Evolutionary conservation across 352 stramenopile genomes (phyloP), one percentile per base, ranked within the genome.

Genomic region (Thraustochytrium striatum): DNA sequence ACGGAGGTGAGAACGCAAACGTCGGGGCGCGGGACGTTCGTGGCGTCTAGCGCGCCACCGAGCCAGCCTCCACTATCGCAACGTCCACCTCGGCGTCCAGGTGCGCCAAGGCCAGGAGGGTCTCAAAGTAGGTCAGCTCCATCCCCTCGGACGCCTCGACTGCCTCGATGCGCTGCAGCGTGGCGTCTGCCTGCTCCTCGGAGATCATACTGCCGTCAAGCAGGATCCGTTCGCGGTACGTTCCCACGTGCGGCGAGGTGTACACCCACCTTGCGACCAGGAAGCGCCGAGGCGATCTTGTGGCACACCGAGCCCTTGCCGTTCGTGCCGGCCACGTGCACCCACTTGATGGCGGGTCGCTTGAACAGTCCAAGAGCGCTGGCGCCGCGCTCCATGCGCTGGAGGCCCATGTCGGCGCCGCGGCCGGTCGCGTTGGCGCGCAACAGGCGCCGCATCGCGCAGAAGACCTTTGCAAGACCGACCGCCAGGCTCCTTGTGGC

Each of bases 241-340:
- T 89, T 58, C 97, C 90, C 28, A 98, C 87, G 84, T 99, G 95
- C 33, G 95, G 94, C 55, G 91, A 97, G 33, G 94, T 98, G 86
- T 98, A 98, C 25, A 99, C 83, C 0, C 90, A 89, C 87, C 88
- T 1, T 79, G 75, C 36, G 81, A 75, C 9, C 78, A 13, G n/a
- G 55, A 57, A 28, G 43, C 79, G 58, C 87, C 19, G 32, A 8
- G 39, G 11, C 44, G 38, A 82, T 61, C 65, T 57, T 81, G 62
- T 58, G 41, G 68, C 72, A 79, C 32, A 65, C 52, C 7, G 72
- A 80, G 5, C 72, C 72, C 62, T 98, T 98, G 35, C 95, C 94
- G 82, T 98, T 98, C 21, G 95, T 98, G 16, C 95, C 94, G 0
- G 94, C 92, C 8, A 98, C 87, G 82, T 98, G 93, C 30, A 98